Evolutionary conservation across 805 yeast species (phyloP), one percentile per base, ranked within the genome.

Genomic region (Scheffersomyces lignosus): DNA sequence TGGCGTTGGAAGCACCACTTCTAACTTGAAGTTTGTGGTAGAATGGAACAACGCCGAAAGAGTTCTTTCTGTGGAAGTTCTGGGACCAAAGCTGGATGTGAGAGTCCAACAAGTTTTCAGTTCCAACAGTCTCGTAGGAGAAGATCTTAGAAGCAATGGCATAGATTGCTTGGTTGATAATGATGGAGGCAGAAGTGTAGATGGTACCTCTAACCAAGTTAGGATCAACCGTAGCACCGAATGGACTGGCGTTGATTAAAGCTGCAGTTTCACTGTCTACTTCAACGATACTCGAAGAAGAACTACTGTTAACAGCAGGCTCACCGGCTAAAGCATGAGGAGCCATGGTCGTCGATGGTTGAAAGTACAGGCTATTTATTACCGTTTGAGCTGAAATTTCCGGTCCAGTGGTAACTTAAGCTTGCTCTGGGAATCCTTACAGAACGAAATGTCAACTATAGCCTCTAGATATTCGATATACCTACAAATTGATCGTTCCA

Each of bases 1-100:
- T 73, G 18, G 86, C 77, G 44, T 80, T 74, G 31, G 91, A 87
- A 22, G 96, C 93, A 51, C 96, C 97, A 2, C 83, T 69, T 58
- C 96, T 80, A 38, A 87, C 77, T 54, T 89, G 88, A 39, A 83
- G 60, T 45, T 75, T 66, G 54, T 78, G 70, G 48, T 83, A 61
- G 36, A 70, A 69, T 18, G 95, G 93, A 37, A 81, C 77, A n/a
- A 58, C 62, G 16, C 80, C 81, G 31, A 60, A 54, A 10, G 77
- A 66, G 54, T 83, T 83, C 27, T 57, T 53, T 30, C 71, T 51
- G 51, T 77, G 73, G 52, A 68, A 69, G 33, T 70, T 60, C 31
- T 66, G 58, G 29, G 71, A 56, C 96, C 96, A 88, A 34, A 73
- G 59, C 43, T 68, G 70, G 44, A 83, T 55, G 32, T 78, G 71